Evolutionary conservation across 352 stramenopile genomes (phyloP).

Genomic region (Plasmopara viticola): DNA sequence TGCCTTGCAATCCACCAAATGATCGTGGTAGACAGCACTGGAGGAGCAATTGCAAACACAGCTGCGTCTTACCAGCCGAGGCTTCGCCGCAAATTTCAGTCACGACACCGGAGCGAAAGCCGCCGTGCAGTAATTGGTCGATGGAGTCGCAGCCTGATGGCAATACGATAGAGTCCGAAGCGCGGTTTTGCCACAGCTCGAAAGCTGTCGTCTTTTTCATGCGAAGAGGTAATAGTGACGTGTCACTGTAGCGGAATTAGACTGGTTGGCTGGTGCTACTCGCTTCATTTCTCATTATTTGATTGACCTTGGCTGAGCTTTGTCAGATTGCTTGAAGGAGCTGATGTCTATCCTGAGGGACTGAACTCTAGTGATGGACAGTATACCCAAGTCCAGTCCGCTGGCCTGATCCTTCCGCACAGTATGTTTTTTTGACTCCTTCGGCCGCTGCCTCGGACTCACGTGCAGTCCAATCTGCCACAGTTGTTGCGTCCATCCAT

Average conservation of each 20-base stretch:
- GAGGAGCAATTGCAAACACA: slow-evolving; percentile 70
- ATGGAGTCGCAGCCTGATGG: slow-evolving; percentile 51
- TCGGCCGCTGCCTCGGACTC: slow-evolving; percentile 1
- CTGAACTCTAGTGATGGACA: slow-evolving; percentile 75
- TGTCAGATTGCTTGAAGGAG: slow-evolving; percentile 18
- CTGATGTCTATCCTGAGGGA: slow-evolving; percentile 84
- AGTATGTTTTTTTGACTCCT: too few species aligned
- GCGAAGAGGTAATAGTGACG: slow-evolving; percentile 1
- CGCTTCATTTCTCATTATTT: background rate
- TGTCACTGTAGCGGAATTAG: slow-evolving; percentile 7
- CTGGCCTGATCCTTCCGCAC: slow-evolving; percentile 73
- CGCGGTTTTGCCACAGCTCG: slow-evolving; percentile 31
- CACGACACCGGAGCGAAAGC: slow-evolving; percentile 60
- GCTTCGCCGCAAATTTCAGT: slow-evolving; percentile 74
- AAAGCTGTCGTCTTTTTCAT: slow-evolving; percentile 26
- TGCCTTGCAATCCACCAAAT: slow-evolving; percentile 48
- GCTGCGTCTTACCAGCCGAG: slow-evolving; percentile 71
- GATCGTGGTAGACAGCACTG: slow-evolving; percentile 46
- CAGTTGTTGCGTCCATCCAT: slow-evolving; percentile 67
- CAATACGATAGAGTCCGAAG: slow-evolving; percentile 28
- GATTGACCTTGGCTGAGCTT: too few species aligned
- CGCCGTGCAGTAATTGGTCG: slow-evolving; percentile 47
- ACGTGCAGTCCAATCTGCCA: slow-evolving; percentile 83
- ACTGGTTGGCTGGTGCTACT: slow-evolving; percentile 16
- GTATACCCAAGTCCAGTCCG: slow-evolving; percentile 75